A percentile compares a stretch with the other conserved stretches of the same genome.
Evolutionary conservation across 805 yeast genomes (phyloP).

Genomic region (Hanseniaspora osmophila): DNA sequence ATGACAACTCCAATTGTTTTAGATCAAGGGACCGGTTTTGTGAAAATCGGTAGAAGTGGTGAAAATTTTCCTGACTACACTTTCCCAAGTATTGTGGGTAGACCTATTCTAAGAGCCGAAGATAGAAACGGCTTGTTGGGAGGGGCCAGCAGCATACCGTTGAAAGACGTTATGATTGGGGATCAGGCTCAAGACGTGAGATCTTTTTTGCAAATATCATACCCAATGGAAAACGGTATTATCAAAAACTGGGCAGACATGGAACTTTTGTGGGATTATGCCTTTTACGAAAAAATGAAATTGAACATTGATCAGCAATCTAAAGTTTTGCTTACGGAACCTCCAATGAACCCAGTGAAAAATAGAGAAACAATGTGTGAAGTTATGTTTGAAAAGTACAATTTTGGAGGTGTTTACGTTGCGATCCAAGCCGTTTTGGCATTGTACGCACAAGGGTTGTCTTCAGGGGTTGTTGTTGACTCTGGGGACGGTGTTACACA

Average conservation of each 20-base stretch:
- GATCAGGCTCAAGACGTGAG: conserved; percentile 86
- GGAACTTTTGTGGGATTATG: conserved; percentile 97
- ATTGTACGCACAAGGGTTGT: conserved; percentile 88
- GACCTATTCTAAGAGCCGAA: conserved; percentile 94
- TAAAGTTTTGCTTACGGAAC: conserved; percentile 84
- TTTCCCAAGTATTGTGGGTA: conserved; percentile 92
- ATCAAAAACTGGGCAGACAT: conserved; percentile 97
- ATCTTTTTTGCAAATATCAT: conserved; percentile 79
- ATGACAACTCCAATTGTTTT: conserved; percentile 36
- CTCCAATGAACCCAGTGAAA: conserved; percentile 91
- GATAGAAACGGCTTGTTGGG: conserved; percentile 43
- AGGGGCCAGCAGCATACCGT: conserved; percentile 40
- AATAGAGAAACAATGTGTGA: conserved; percentile 88
- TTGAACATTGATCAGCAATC: conserved; percentile 60
- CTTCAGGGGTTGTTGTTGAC: conserved; percentile 95
- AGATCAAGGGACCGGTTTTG: conserved; percentile 98
- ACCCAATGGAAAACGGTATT: conserved; percentile 98
- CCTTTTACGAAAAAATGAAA: conserved; percentile 83
- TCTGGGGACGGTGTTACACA: conserved; percentile 94
- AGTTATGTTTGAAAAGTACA: conserved; percentile 86
- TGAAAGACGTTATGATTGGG: conserved; percentile 96
- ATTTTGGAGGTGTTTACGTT: conserved; percentile 85
- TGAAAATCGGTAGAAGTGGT: conserved; percentile 92
- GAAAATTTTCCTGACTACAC: conserved; percentile 94
- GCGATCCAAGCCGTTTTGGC: conserved; percentile 98